These are phyloP conservation scores for Botrytis medusae DNA, from an alignment of 2,329 filamentous ascomycete species.

Conservation along the genomic window DNA sequence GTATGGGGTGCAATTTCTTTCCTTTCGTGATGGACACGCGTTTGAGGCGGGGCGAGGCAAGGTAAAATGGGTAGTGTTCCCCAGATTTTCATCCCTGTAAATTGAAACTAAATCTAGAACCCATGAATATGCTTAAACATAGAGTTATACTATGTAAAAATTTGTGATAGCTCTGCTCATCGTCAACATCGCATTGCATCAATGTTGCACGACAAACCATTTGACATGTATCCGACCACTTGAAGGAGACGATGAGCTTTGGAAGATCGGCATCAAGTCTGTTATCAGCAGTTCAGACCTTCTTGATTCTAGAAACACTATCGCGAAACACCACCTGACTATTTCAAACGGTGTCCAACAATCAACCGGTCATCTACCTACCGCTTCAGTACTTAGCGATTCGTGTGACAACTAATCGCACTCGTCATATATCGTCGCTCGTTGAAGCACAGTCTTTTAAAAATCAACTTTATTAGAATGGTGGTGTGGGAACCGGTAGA, in stretches of 20 bases:
- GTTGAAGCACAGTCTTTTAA: background rate
- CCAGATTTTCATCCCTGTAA: background rate
- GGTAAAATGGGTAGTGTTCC: background rate
- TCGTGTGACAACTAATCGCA: constrained; percentile 3
- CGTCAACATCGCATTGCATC: constrained; percentile 6
- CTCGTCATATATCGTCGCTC: background rate
- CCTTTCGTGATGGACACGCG: background rate
- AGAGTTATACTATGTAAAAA: background rate
- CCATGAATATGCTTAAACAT: background rate
- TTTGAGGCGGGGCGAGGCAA: constrained; percentile 4
- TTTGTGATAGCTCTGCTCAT: background rate
- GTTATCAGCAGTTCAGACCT: constrained; percentile 1
- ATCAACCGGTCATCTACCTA: constrained; percentile 11
- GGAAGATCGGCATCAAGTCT: background rate
- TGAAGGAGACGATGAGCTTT: background rate
- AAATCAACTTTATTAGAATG: background rate
- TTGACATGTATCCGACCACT: background rate
- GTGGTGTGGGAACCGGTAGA: background rate
- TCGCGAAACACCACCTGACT: background rate
- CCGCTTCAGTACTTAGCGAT: constrained; percentile 8
- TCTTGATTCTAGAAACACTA: background rate
- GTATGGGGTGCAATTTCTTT: background rate
- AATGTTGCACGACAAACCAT: background rate
- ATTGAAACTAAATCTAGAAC: background rate
- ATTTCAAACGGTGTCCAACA: background rate